Conservation (phyloP, 202 grass and related monocot genomes). For the Schoenoplectus triqueter region DNA sequence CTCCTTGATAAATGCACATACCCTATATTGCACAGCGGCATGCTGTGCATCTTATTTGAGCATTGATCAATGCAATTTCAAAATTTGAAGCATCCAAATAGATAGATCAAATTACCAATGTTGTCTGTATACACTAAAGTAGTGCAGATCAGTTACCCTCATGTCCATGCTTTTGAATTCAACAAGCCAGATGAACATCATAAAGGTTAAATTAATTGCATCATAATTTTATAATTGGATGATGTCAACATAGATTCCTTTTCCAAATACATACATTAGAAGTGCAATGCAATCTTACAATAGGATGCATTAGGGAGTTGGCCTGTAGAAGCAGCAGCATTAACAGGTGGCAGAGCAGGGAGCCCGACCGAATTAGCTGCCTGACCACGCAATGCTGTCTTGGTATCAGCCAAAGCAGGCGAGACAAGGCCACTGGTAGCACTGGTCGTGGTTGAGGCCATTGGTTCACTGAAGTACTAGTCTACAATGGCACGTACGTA, state of each 20-base stretch:
- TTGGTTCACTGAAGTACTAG: slow-evolving; percentile 23
- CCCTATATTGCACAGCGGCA: neutral
- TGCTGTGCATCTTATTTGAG: neutral
- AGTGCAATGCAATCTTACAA: slow-evolving; percentile 48
- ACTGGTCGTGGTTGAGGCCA: slow-evolving; percentile 57
- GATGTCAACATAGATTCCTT: neutral
- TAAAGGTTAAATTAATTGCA: neutral
- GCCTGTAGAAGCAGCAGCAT: slow-evolving; percentile 44
- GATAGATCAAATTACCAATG: neutral
- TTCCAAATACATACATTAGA: slow-evolving; percentile 13
- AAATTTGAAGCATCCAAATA: neutral
- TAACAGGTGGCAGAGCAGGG: slow-evolving; percentile 44
- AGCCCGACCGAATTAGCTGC: slow-evolving; percentile 51
- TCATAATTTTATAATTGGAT: neutral
- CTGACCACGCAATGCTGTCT: slow-evolving; percentile 30
- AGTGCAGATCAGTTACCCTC: neutral
- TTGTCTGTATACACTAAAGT: neutral
- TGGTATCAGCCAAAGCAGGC: slow-evolving; percentile 30
- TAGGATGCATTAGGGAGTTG: slow-evolving; percentile 48
- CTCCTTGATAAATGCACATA: neutral
- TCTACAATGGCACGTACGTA: neutral
- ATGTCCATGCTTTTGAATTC: neutral
- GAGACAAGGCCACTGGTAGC: slow-evolving; percentile 45
- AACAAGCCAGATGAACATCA: neutral
- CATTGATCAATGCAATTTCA: neutral